Conservation (phyloP, 768 basidiomycete genomes). For the Ramaria sp. region DNA sequence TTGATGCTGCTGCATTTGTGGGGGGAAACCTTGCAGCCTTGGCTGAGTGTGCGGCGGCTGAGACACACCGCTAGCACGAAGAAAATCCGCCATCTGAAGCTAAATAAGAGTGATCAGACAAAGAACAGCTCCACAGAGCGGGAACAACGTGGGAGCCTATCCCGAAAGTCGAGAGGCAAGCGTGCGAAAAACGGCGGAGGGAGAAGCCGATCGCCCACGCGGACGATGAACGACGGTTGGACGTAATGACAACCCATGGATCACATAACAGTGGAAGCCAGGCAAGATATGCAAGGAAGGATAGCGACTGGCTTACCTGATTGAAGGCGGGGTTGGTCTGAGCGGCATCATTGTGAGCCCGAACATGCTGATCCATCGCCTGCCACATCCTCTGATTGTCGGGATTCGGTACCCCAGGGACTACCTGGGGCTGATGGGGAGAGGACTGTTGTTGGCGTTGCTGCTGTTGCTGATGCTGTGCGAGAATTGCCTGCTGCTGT, state of each 20-base stretch:
- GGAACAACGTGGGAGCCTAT: neutral
- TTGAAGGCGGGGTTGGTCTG: conserved; percentile 4
- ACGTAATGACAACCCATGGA: neutral
- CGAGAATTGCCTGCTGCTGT: conserved; percentile 19
- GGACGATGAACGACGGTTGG: neutral
- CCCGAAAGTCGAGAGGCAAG: neutral
- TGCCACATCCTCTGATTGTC: conserved; percentile 8
- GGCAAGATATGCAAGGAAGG: neutral
- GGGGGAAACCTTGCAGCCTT: conserved; percentile 5
- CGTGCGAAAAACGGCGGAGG: conserved; percentile 3
- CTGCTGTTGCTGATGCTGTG: conserved; percentile 27
- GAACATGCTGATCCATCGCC: conserved; percentile 4
- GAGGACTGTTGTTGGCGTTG: conserved; percentile 29
- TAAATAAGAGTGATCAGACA: neutral
- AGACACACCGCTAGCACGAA: neutral
- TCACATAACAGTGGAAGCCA: neutral
- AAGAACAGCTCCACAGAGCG: neutral
- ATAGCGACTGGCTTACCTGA: neutral
- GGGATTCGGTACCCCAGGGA: conserved; percentile 5
- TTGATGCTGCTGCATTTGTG: neutral
- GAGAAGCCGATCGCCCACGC: neutral
- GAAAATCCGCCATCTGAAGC: conserved; percentile 5
- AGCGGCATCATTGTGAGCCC: conserved; percentile 1
- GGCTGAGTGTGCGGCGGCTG: neutral
- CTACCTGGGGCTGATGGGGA: conserved; percentile 26